Evolutionary conservation across 1,284 basidiomycete genomes (phyloP).

Genomic region (Papiliotrema laurentii): DNA sequence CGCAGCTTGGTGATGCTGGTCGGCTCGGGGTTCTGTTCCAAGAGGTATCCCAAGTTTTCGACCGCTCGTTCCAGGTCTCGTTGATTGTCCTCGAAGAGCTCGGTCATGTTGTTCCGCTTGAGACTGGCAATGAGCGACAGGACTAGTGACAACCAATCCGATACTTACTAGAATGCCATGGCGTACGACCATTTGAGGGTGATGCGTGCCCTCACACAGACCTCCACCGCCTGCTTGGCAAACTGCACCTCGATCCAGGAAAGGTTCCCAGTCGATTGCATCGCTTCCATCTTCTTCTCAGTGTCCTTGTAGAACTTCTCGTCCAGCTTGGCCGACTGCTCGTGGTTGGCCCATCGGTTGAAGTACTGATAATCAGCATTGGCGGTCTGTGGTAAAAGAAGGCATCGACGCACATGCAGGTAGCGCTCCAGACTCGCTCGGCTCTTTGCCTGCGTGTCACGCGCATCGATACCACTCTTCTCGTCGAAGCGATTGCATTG

Average conservation of each 20-base stretch:
- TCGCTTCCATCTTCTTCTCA: conserved; percentile 99
- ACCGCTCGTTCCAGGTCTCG: conserved; percentile 91
- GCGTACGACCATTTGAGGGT: conserved; percentile 99
- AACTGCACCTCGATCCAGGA: conserved; percentile 99
- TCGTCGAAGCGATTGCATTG: conserved; percentile 97
- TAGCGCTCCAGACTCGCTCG: conserved; percentile 90
- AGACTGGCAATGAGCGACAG: conserved; percentile 39
- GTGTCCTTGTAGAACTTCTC: conserved; percentile 87
- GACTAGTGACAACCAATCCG: too few species aligned
- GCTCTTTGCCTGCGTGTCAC: conserved; percentile 82
- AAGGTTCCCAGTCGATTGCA: conserved; percentile 84
- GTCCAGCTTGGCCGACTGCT: conserved; percentile 94
- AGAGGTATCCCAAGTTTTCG: conserved; percentile 85
- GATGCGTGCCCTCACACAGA: conserved; percentile 81
- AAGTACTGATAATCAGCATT: conserved; percentile 65
- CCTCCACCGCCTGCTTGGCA: conserved; percentile 94
- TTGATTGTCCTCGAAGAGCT: conserved; percentile 96
- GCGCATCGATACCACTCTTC: conserved; percentile 79
- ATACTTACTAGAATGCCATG: conserved; percentile 93
- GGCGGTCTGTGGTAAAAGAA: background rate
- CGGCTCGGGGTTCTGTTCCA: conserved; percentile 84
- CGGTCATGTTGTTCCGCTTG: conserved; percentile 82
- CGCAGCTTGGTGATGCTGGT: conserved; percentile 76
- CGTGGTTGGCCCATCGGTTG: conserved; percentile 97
- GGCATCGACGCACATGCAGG: conserved; percentile 67